Conservation (phyloP, 106 monocot species). For the Dioscorea alata region DNA sequence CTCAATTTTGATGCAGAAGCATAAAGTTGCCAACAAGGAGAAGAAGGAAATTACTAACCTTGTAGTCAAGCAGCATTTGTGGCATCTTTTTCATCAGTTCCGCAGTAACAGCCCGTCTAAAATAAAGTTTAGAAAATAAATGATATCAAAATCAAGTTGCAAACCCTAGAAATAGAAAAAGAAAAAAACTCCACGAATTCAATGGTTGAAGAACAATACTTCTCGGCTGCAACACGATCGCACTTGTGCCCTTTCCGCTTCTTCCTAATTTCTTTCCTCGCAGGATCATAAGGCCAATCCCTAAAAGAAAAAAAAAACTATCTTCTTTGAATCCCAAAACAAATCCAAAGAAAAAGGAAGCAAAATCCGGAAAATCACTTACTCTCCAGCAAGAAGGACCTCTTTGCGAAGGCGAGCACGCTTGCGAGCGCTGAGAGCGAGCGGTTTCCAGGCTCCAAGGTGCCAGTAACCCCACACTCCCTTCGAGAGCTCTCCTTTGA, state of each 20-base stretch:
- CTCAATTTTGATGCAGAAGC: too few relatives aligned
- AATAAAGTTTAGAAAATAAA: not conserved
- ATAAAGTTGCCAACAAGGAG: not conserved
- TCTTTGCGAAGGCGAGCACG: constrained; percentile 87
- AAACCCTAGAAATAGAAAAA: not conserved
- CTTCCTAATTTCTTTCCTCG: constrained; percentile 76
- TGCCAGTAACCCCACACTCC: constrained; percentile 99
- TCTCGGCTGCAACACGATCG: constrained; percentile 85
- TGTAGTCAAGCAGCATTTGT: constrained; percentile 88
- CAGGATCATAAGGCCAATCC: constrained; percentile 93
- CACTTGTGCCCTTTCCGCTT: constrained; percentile 95
- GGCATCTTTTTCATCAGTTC: constrained; percentile 99
- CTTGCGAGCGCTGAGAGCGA: constrained; percentile 63
- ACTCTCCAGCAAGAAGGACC: constrained; percentile 87
- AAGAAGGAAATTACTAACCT: constrained; percentile 34
- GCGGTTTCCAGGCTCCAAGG: constrained; percentile 93
- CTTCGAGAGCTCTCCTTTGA: constrained; percentile 74
- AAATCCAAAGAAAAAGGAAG: not conserved
- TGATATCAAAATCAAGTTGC: not conserved
- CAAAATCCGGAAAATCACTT: not conserved
- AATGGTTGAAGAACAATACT: constrained; percentile 32
- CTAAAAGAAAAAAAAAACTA: constrained; percentile 5
- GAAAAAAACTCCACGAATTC: not conserved
- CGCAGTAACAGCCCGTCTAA: constrained; percentile 78
- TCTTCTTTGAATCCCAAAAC: constrained; percentile 1